phyloP scores from a whole-genome alignment of 345 rosid species.

The Eucalyptus sp. region DNA sequence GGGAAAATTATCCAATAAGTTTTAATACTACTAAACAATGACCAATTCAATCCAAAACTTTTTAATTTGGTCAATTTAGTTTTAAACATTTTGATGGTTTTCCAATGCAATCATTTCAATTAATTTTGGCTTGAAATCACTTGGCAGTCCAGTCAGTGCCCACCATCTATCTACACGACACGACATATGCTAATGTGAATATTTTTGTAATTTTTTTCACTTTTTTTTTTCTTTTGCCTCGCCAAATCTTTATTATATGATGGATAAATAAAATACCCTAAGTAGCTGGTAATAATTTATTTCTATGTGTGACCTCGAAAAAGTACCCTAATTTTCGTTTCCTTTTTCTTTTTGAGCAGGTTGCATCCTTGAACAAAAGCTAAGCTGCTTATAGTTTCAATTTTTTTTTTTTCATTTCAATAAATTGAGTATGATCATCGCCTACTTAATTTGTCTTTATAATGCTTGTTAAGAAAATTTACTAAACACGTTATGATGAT shows the following conservation, averaged over 20 bases:
- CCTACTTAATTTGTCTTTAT: not conserved
- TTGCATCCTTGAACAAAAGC: not conserved
- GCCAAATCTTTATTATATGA: not conserved
- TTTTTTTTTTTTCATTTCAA: not conserved
- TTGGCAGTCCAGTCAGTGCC: not conserved
- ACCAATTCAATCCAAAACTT: too few relatives aligned
- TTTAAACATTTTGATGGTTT: rapidly evolving
- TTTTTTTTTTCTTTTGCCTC: too few relatives aligned
- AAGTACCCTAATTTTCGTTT: not conserved
- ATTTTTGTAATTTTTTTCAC: too few relatives aligned
- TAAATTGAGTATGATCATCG: not conserved
- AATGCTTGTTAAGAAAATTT: not conserved
- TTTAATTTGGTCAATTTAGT: too few relatives aligned
- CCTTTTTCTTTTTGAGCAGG: not conserved
- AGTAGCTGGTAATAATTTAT: not conserved
- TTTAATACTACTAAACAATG: not conserved
- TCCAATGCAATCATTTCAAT: too few relatives aligned
- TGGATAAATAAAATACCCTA: not conserved
- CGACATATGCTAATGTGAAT: not conserved
- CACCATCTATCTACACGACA: not conserved
- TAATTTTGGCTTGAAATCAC: not conserved
- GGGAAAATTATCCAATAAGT: not conserved
- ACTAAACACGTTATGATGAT: not conserved
- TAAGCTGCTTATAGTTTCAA: not conserved
- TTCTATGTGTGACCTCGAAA: not conserved